Conservation (phyloP, 208 protist species). For the Trypanosoma vivax region DNA sequence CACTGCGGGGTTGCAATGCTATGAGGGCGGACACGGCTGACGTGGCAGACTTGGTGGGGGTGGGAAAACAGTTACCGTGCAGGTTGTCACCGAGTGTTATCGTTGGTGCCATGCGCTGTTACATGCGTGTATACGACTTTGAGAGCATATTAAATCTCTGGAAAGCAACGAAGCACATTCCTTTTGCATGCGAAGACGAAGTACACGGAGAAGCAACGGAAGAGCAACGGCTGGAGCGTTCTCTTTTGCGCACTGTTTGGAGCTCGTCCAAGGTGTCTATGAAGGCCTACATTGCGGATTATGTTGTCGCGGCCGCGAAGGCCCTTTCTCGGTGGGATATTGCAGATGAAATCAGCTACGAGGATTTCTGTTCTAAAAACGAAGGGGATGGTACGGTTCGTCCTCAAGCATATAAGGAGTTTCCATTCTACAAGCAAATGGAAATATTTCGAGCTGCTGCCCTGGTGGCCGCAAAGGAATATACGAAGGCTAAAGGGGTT, state of each 20-base stretch:
- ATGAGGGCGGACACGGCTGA: no score
- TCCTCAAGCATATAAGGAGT: constrained; percentile 8
- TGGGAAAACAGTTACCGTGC: background rate
- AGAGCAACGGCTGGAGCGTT: constrained; percentile 4
- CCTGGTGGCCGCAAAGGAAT: constrained; percentile 39
- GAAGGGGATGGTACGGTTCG: background rate
- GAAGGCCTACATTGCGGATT: constrained; percentile 31
- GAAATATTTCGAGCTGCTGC: constrained; percentile 58
- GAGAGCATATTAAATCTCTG: constrained; percentile 60
- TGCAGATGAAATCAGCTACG: constrained; percentile 32
- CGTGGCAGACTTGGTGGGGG: no score
- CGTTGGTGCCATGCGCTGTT: constrained; percentile 66
- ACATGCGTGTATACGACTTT: constrained; percentile 63
- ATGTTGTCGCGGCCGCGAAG: constrained; percentile 58
- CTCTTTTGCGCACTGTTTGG: background rate
- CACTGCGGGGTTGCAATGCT: background rate
- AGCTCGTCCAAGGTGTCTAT: background rate
- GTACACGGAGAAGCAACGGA: background rate
- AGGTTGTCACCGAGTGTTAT: constrained; percentile 15
- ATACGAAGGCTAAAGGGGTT: constrained; percentile 49
- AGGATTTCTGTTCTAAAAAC: background rate
- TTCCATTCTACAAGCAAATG: constrained; percentile 37
- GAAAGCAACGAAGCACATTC: constrained; percentile 18
- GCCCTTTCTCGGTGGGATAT: constrained; percentile 74
- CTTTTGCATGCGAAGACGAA: constrained; percentile 2